These are phyloP conservation scores for Rhodotorula sp. DNA, from an alignment of 1,284 basidiomycete genomes.

Conservation along the genomic window DNA sequence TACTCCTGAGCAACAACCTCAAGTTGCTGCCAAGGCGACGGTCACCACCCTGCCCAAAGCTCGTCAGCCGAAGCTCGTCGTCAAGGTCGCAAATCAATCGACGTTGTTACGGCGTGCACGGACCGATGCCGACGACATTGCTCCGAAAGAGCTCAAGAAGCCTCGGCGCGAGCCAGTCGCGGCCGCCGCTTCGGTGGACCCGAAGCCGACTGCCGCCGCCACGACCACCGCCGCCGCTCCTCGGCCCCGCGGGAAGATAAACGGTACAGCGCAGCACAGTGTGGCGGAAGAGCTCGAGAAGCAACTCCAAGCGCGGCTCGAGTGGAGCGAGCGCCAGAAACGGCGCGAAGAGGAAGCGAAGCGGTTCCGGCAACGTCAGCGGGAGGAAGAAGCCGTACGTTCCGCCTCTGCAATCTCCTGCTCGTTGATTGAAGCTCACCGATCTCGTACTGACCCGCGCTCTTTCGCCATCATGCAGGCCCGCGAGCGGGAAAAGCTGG, in stretches of 20 bases:
- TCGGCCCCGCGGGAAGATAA: background rate
- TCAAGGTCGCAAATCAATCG: too few relatives aligned
- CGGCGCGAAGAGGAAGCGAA: slow-evolving; percentile 20
- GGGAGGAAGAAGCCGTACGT: slow-evolving; percentile 21
- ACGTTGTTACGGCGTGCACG: background rate
- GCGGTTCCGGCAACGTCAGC: slow-evolving; percentile 3
- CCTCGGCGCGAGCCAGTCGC: background rate
- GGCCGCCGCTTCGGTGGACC: background rate
- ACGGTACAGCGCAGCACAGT: background rate
- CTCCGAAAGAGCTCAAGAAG: background rate
- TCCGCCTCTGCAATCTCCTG: too few relatives aligned
- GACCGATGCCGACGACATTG: background rate
- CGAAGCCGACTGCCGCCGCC: too few relatives aligned
- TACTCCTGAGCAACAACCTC: background rate
- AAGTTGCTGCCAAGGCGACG: too few relatives aligned
- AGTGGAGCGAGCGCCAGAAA: slow-evolving; percentile 31
- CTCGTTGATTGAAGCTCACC: too few relatives aligned
- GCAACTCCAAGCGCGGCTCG: slow-evolving; percentile 11
- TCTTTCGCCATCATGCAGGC: background rate
- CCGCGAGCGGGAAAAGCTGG: slow-evolving; percentile 15
- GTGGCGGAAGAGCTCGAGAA: slow-evolving; percentile 19
- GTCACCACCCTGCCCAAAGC: too few relatives aligned
- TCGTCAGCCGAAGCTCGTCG: too few relatives aligned
- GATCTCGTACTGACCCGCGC: background rate
- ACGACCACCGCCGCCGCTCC: background rate